Evolutionary conservation across 495 filamentous ascomycete genomes (phyloP), one percentile per base, ranked within the genome.

Genomic region (Daldinia caldariorum): DNA sequence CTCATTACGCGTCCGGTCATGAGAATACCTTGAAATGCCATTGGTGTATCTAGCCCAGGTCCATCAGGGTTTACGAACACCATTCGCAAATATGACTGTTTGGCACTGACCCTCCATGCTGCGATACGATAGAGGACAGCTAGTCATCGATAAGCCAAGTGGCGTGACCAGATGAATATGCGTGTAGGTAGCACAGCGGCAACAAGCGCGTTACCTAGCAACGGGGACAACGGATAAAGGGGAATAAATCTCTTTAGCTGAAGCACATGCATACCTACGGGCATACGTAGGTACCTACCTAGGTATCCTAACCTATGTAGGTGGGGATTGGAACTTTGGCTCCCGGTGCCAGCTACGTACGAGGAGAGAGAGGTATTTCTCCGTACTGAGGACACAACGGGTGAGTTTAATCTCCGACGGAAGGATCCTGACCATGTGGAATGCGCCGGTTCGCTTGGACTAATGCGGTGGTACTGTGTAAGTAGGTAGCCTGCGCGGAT

Each of bases 401-500:
- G 55, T 43, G 39, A 38, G 55, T 35, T 35, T 58, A 67, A 71
- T 39, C 20, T 20, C 47, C 47, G 35, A 58, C n/a, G 31, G 47
- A 3, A 51, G 49, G 12, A 7, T 6, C 38, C 26, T 22, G 26
- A 22, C 61, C 64, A 64, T 67, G 55, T 63, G 69, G 58, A 20
- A 57, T 61, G 49, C 38, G 31, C 60, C 39, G 60, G 51, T 45
- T 71, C 61, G 26, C 18, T n/a, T 20, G 53, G n/a, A 39, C 59
- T 67, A 58, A 47, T 22, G 70, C 43, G 57, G 61, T 61, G 60
- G 61, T 29, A 67, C 61, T 26, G 56, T 56, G 60, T 20, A 49
- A 43, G 69, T 47, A 67, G 39, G 64, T 51, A 72, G 70, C 70
- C 70, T 68, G 18, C 22, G 61, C 60, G 54, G 56, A 58, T 39